A percentile compares a stretch with the other conserved stretches of the same genome.
These are phyloP conservation scores for Calonectria hawksworthii DNA, from an alignment of 2,329 filamentous ascomycete species.

Conservation along the genomic window DNA sequence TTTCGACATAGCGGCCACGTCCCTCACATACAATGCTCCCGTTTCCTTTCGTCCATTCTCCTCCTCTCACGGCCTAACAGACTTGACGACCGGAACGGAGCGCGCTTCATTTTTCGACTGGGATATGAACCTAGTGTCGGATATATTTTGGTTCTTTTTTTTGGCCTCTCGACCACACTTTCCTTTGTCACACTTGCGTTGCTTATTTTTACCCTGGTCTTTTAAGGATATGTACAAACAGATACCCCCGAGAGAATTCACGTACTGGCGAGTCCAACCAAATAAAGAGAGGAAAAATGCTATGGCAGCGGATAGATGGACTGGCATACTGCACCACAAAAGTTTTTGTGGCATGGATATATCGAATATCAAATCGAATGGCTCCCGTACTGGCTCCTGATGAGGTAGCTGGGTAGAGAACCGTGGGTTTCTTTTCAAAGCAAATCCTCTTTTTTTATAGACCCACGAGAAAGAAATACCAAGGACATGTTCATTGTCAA, in stretches of 20 bases:
- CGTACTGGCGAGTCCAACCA: constrained; percentile 32
- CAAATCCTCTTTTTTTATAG: constrained; percentile 6
- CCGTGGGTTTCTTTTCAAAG: constrained; percentile 25
- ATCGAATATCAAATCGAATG: constrained; percentile 12
- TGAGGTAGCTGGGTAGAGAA: constrained; percentile 36
- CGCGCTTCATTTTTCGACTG: background rate
- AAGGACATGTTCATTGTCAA: constrained; percentile 20
- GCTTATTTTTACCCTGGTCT: constrained; percentile 27
- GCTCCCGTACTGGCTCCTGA: constrained; percentile 21
- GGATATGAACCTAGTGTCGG: constrained; percentile 10
- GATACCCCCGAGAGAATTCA: constrained; percentile 46
- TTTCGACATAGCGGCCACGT: constrained; percentile 31
- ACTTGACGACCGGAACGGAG: constrained; percentile 5
- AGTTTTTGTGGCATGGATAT: constrained; percentile 19
- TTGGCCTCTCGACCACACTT: constrained; percentile 30
- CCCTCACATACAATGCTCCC: constrained; percentile 13
- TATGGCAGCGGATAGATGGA: background rate
- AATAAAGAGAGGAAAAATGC: constrained; percentile 16
- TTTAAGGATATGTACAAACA: constrained; percentile 46
- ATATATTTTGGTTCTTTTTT: background rate
- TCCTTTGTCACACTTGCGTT: constrained; percentile 40
- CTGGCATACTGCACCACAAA: background rate
- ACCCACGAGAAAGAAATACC: constrained; percentile 23
- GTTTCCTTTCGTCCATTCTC: constrained; percentile 9
- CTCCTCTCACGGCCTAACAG: constrained; percentile 5